phyloP scores from a whole-genome alignment of 352 stramenopile species.

The Phytopythium chamaehyphon region DNA sequence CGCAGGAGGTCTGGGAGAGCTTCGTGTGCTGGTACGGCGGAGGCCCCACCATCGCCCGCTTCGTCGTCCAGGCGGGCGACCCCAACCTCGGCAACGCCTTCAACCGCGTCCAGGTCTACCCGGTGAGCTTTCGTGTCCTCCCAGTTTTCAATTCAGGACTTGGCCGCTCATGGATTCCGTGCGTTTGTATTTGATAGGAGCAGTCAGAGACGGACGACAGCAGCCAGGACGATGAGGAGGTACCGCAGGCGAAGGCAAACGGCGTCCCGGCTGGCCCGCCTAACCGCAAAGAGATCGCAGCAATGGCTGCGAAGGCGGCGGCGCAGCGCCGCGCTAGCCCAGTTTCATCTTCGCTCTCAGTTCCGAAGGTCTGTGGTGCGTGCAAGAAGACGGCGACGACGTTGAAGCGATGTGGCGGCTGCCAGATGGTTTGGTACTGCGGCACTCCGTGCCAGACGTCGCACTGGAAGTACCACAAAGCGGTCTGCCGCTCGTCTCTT shows the following conservation, averaged over 20 bases:
- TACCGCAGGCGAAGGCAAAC: constrained; percentile 6
- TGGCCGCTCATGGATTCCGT: too few species aligned
- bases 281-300: background rate
- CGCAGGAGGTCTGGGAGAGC: constrained; percentile 74
- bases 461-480: constrained; percentile 83
- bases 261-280: constrained; percentile 11
- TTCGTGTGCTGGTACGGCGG: constrained; percentile 64
- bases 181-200: constrained; percentile 21
- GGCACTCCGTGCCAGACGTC: constrained; percentile 59
- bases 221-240: constrained; percentile 13
- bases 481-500: constrained; percentile 38
- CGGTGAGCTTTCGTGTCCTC: constrained; percentile 25
- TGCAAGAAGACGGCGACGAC: constrained; percentile 38
- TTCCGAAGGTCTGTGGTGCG: constrained; percentile 61
- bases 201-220: constrained; percentile 23
- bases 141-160: too few species aligned
- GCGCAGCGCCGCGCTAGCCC: constrained; percentile 24
- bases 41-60: constrained; percentile 66
- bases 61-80: constrained; percentile 65
- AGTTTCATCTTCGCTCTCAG: constrained; percentile 17
- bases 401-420: constrained; percentile 71
- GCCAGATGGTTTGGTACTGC: constrained; percentile 80
- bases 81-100: constrained; percentile 46
- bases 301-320: constrained; percentile 18
- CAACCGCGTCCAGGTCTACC: constrained; percentile 77